Percentiles rank a stretch among this genome's conserved stretches.
These are phyloP conservation scores for Ceratobasidium sp. DNA, from an alignment of 1,284 basidiomycete genomes.

Conservation along the genomic window DNA sequence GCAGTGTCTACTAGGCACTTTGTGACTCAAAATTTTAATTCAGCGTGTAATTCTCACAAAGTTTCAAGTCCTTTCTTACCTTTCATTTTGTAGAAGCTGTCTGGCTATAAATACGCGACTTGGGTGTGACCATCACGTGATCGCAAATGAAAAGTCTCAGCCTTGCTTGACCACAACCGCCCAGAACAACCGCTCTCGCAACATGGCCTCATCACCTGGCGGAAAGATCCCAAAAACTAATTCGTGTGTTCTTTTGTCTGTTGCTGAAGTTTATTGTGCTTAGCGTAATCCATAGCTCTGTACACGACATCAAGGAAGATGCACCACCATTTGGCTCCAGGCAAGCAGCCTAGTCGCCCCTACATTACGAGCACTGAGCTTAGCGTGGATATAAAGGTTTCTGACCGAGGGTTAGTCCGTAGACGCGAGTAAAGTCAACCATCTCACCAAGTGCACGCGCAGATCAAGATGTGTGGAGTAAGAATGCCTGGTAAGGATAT, in stretches of 20 bases:
- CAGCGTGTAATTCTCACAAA: no score
- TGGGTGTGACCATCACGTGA: not conserved
- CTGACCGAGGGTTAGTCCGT: slow-evolving; percentile 26
- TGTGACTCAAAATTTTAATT: no score
- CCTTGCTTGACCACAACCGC: not conserved
- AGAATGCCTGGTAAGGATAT: slow-evolving; percentile 46
- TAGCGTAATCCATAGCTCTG: slow-evolving; percentile 58
- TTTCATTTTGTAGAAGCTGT: no score
- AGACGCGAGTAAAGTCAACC: not conserved
- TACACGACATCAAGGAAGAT: slow-evolving; percentile 68
- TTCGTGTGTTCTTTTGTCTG: not conserved
- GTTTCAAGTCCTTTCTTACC: no score
- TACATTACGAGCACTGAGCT: not conserved
- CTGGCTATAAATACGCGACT: no score
- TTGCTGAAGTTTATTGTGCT: not conserved
- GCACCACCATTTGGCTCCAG: slow-evolving; percentile 77
- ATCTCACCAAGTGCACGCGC: not conserved
- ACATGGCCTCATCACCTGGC: slow-evolving; percentile 2
- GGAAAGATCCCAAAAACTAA: slow-evolving; percentile 40
- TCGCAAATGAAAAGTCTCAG: not conserved
- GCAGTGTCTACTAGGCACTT: no score
- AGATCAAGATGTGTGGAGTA: slow-evolving; percentile 50
- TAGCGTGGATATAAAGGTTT: not conserved
- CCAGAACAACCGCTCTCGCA: no score
- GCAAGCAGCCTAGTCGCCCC: slow-evolving; percentile 55